These are phyloP conservation scores for Syzygium malaccense DNA, from an alignment of 441 rosid genomes.

Conservation along the genomic window DNA sequence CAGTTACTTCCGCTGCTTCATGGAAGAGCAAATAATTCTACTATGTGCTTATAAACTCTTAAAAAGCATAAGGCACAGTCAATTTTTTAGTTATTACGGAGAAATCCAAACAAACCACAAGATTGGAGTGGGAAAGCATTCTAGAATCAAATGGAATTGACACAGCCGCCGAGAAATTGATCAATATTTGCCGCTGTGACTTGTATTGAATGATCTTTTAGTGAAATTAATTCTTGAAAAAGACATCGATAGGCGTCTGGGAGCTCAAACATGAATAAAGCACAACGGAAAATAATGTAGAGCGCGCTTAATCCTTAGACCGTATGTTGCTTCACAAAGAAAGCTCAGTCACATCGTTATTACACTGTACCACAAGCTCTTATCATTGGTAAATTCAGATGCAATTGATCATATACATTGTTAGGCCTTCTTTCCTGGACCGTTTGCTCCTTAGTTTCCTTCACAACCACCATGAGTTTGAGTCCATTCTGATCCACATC, in stretches of 20 bases:
- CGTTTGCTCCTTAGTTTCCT: background rate
- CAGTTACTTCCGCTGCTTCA: background rate
- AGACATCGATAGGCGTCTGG: background rate
- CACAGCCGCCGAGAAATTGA: background rate
- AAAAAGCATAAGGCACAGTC: background rate
- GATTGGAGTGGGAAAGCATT: background rate
- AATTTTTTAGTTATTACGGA: background rate
- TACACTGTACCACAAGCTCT: background rate
- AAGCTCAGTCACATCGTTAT: background rate
- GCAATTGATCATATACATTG: background rate
- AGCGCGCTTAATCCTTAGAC: background rate
- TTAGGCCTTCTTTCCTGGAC: background rate
- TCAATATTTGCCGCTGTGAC: background rate
- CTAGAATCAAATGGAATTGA: background rate
- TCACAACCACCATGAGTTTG: background rate
- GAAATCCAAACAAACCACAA: background rate
- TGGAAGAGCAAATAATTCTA: background rate
- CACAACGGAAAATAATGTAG: background rate
- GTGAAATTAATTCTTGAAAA: background rate
- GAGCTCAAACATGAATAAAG: background rate
- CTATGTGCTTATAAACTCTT: background rate
- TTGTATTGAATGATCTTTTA: background rate
- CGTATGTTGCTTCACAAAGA: background rate
- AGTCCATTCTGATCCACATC: background rate
- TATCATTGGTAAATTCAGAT: background rate